Conservation (phyloP, 148 eudicot species). For the Cornus controversa region DNA sequence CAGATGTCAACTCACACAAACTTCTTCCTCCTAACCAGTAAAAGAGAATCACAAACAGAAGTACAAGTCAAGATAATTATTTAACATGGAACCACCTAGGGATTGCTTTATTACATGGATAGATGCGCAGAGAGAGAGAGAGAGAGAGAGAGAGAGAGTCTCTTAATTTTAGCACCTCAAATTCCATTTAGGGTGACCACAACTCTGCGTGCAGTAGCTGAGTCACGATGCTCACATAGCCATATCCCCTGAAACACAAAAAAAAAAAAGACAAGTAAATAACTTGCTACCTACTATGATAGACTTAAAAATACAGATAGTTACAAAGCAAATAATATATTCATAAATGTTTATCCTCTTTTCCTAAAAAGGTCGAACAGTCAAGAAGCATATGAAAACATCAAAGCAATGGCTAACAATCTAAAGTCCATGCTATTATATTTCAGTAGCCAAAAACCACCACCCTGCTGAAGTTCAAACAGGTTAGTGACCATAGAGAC, state of each 20-base stretch:
- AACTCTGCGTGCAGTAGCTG: conserved; percentile 75
- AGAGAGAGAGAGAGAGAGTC: not conserved
- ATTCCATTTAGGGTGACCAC: conserved; percentile 90
- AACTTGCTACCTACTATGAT: not conserved
- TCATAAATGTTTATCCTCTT: not conserved
- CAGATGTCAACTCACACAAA: not conserved
- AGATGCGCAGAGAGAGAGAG: not conserved
- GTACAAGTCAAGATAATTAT: not conserved
- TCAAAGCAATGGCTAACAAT: not conserved
- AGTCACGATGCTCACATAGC: conserved; percentile 94
- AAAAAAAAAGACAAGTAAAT: not conserved
- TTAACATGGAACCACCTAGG: not conserved
- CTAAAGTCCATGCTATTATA: not conserved
- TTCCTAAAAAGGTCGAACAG: not conserved
- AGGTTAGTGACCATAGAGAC: not conserved
- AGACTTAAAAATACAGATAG: not conserved
- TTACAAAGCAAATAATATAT: not conserved
- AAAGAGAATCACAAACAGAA: not conserved
- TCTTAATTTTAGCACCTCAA: conserved; percentile 21
- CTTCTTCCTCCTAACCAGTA: not conserved
- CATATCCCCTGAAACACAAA: conserved; percentile 74
- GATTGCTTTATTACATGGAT: not conserved
- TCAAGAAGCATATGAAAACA: not conserved
- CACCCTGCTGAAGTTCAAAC: not conserved
- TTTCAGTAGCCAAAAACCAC: not conserved